Evolutionary conservation across 805 yeast genomes (phyloP).

Genomic region (Zygosaccharomyces lentus): DNA sequence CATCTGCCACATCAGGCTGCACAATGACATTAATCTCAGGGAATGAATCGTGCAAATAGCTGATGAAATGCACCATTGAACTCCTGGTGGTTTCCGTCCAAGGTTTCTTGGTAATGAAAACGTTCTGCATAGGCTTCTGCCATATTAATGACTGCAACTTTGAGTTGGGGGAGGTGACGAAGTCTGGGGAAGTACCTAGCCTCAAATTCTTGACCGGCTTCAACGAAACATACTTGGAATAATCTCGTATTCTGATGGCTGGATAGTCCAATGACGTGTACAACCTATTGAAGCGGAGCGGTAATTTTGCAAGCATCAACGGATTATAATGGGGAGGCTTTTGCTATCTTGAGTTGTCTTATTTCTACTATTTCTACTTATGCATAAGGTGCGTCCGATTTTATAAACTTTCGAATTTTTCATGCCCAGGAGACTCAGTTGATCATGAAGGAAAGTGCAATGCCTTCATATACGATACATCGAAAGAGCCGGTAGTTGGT

Average conservation of each 20-base stretch:
- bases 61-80: slow-evolving; percentile 64
- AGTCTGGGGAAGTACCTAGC: slow-evolving; percentile 44
- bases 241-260: slow-evolving; percentile 17
- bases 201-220: slow-evolving; percentile 33
- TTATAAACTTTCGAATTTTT: slow-evolving; percentile 1
- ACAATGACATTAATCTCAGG: slow-evolving; percentile 77
- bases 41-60: slow-evolving; percentile 54
- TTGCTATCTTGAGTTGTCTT: background rate
- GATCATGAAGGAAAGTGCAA: background rate
- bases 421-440: background rate
- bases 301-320: background rate
- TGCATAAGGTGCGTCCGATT: background rate
- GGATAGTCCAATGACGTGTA: slow-evolving; percentile 17
- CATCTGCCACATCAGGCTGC: slow-evolving; percentile 68
- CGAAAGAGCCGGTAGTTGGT: background rate
- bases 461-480: background rate
- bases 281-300: slow-evolving; percentile 6
- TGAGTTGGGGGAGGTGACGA: slow-evolving; percentile 51
- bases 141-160: slow-evolving; percentile 62
- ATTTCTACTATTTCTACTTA: background rate
- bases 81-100: slow-evolving; percentile 59
- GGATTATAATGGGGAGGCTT: background rate
- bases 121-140: slow-evolving; percentile 69
- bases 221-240: slow-evolving; percentile 29
- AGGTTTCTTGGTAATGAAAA: slow-evolving; percentile 81